Base-by-base conservation (phyloP, 495 filamentous ascomycete genomes). In the Tuber melanosporum region DNA sequence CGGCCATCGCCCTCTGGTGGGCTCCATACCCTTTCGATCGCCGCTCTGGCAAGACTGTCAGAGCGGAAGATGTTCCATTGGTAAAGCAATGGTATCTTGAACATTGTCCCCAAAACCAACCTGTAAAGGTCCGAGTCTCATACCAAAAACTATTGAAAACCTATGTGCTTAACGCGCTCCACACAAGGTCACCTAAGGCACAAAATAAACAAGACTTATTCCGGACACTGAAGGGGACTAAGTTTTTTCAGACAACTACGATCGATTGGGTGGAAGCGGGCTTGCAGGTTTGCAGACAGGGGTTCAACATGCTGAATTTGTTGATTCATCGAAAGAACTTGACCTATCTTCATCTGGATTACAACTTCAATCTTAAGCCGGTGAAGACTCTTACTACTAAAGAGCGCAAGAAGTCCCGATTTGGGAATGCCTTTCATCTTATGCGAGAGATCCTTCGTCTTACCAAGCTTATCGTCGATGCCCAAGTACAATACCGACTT, bases 201-300 rank as follows among this genome's bases (percentile, higher is more conserved):
- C 91, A 97, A 79, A 97, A 93, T 85, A 97, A 95, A 83, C 96
- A 99, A 85, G 92, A 94, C 84, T 85, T 99, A 71, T 88, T 98
- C 84, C 91, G 90, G 81, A 95, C 92, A 1, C 83, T 99, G 80
- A 97, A 97, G 84, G 90, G 92, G 71, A 99, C 96, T 42, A 99
- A 98, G 83, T 99, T 98, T 86, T 99, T 99, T 88, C 96, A 99
- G 86, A 95, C 98, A 82, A 99, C 96, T 1, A 97, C 93, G 0
- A 97, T 98, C 77, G 96, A 99, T 84, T 99, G 96, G 96, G 95
- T 99, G 44, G 96, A 99, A 85, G 96, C 96, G 78, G 96, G 96
- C 85, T 88, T 99, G 81, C 96, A 98, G 86, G 96, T 99, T 76
- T 98, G 95, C 84, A 90, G 96, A 70, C 96, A 99, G 83, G 96